Conservation (phyloP, 1,284 basidiomycete species). For the Rhodotorula sp. region DNA sequence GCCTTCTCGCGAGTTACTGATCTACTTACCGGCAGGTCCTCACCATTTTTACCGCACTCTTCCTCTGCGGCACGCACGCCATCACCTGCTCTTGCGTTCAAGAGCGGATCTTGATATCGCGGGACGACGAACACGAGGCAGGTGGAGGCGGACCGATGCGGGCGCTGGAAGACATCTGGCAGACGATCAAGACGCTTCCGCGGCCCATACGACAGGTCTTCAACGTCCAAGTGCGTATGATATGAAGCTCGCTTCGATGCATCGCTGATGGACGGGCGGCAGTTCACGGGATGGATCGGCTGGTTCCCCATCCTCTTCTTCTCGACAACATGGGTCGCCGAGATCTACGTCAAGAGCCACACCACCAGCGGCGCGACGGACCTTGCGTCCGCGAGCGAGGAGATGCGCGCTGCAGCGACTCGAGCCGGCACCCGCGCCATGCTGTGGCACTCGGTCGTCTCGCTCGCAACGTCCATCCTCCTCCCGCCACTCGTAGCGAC, state of each 20-base stretch:
- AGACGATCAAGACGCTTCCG: conserved; percentile 68
- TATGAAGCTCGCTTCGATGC: not conserved
- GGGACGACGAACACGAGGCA: conserved; percentile 4
- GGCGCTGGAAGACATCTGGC: conserved; percentile 63
- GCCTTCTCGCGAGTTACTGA: not conserved
- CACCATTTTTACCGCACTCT: conserved; percentile 54
- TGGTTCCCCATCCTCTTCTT: conserved; percentile 75
- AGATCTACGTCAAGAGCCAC: conserved; percentile 64
- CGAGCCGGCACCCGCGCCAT: conserved; percentile 74
- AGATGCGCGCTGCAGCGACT: conserved; percentile 44
- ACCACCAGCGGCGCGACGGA: conserved; percentile 76
- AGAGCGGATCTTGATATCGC: conserved; percentile 68
- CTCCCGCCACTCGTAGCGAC: conserved; percentile 66
- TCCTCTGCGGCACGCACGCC: conserved; percentile 54
- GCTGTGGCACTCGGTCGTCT: conserved; percentile 70
- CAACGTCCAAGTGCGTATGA: conserved; percentile 57
- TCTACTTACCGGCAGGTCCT: conserved; percentile 52
- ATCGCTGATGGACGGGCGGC: conserved; percentile 48
- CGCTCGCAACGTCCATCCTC: conserved; percentile 66
- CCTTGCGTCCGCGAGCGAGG: conserved; percentile 14
- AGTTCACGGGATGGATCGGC: conserved; percentile 65
- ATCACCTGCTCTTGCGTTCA: conserved; percentile 67
- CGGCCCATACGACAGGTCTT: conserved; percentile 77
- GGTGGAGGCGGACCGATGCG: not conserved
- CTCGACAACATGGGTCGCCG: conserved; percentile 65